Evolutionary conservation across 345 rosid species (phyloP).

Genomic region (Citrus medica): DNA sequence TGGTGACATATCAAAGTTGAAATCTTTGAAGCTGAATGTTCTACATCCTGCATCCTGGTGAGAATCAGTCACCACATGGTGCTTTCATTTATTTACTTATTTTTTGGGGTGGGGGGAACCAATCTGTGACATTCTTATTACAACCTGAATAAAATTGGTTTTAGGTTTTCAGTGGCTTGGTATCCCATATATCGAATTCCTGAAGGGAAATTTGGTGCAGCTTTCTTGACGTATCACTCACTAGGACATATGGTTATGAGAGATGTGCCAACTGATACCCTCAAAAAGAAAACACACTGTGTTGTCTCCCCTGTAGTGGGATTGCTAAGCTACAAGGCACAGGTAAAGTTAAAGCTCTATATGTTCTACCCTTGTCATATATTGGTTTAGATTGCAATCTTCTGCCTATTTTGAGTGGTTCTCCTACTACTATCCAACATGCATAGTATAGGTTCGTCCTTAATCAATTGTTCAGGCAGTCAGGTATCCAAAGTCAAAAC

Average conservation of each 20-base stretch:
- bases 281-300: background rate
- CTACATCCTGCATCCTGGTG: conserved; percentile 32
- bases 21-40: conserved; percentile 20
- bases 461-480: no score
- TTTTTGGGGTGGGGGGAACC: background rate
- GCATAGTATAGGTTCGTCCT: no score
- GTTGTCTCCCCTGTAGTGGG: conserved; percentile 21
- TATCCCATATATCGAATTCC: conserved; percentile 33
- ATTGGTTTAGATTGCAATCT: background rate
- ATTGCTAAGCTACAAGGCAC: conserved; percentile 25
- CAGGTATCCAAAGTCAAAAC: no score
- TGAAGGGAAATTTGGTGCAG: conserved; percentile 17
- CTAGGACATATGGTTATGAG: conserved; percentile 10
- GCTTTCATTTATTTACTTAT: background rate
- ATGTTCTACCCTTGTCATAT: background rate
- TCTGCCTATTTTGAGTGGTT: background rate
- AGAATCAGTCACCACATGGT: background rate
- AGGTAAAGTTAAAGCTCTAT: conserved; percentile 7
- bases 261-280: conserved; percentile 11
- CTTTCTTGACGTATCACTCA: conserved; percentile 34
- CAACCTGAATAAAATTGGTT: background rate
- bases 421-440: no score
- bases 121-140: background rate
- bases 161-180: conserved; percentile 38
- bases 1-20: conserved; percentile 27